These are phyloP conservation scores for Chalciporus chontae DNA, from an alignment of 768 basidiomycete genomes.

Conservation along the genomic window DNA sequence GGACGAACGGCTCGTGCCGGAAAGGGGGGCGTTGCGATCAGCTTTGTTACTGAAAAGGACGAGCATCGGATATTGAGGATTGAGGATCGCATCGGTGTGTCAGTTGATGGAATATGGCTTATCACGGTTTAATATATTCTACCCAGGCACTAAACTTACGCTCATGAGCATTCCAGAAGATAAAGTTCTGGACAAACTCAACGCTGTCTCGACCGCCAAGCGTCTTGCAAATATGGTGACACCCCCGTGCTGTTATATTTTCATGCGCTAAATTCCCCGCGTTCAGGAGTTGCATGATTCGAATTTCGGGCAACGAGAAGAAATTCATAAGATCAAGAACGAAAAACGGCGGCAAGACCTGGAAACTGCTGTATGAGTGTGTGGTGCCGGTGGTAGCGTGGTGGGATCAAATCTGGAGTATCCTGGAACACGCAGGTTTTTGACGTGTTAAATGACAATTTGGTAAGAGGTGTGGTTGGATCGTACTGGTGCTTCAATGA, in stretches of 20 bases:
- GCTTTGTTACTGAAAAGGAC: conserved; percentile 93
- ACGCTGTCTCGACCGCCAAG: conserved; percentile 89
- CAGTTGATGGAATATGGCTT: neutral
- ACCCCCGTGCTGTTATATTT: neutral
- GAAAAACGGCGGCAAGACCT: conserved; percentile 19
- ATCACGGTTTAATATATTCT: neutral
- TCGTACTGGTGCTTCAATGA: too few species aligned
- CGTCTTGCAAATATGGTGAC: conserved; percentile 91
- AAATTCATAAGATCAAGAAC: conserved; percentile 68
- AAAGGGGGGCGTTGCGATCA: conserved; percentile 83
- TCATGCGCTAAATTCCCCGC: conserved; percentile 3
- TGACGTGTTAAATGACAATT: neutral
- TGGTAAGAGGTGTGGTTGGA: too few species aligned
- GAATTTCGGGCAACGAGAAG: conserved; percentile 85
- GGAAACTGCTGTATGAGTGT: neutral
- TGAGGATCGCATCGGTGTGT: conserved; percentile 83
- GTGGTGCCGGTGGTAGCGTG: neutral
- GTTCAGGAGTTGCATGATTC: conserved; percentile 79
- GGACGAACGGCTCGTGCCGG: conserved; percentile 92
- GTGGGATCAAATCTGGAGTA: conserved; percentile 1
- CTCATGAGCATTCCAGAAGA: conserved; percentile 78
- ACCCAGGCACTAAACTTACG: conserved; percentile 65
- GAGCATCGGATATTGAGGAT: conserved; percentile 79
- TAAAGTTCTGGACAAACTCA: conserved; percentile 79
- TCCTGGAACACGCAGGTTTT: neutral